Evolutionary conservation across 306 rosid genomes (phyloP), one percentile per base, ranked within the genome.

Genomic region (Sicyos baderoa): DNA sequence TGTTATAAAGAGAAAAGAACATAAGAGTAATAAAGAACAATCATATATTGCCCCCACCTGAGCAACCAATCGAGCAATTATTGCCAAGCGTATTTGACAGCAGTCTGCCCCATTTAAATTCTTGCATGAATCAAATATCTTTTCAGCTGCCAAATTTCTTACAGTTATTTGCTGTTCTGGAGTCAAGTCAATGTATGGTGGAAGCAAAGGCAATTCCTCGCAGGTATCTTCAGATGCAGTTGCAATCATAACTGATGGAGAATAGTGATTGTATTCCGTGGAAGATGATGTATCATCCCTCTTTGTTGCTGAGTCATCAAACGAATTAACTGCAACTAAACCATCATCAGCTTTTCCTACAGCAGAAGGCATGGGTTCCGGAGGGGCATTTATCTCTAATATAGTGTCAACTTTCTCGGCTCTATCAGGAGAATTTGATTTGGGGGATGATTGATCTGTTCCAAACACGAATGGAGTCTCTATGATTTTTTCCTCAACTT

Each of bases 21-120:
- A 11, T 37, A 42, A 70, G 22, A 54, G 37, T 11, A 29, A 51
- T 29, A 52, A 17, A 51, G 21, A 51, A 75, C 51, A 55, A 75
- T 68, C 54, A 48, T 37, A 65, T 56, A 14, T 23, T 37, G 55
- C 27, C 70, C 72, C 61, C 73, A 93, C 99, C 97, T 93, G 99
- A 73, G 97, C 99, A 74, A 86, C 89, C 82, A 93, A 81, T 70
- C 96, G 89, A 73, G 97, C 89, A 71, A 93, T 93, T 76, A 93
- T 83, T 65, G 88, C 86, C 80, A 88, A 80, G 72, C 94, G 86
- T 78, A 84, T 82, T 85, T 88, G 91, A 72, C 81, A 85, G 76
- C 84, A 90, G 51, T 85, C 88, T 74, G 81, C 78, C 54, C 86
- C 86, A 17, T 73, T 69, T 37, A 84, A 77, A 77, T 85, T 79